Evolutionary conservation across 345 rosid species (phyloP), one percentile per base, ranked within the genome.

Genomic region (Lepidium africanum): DNA sequence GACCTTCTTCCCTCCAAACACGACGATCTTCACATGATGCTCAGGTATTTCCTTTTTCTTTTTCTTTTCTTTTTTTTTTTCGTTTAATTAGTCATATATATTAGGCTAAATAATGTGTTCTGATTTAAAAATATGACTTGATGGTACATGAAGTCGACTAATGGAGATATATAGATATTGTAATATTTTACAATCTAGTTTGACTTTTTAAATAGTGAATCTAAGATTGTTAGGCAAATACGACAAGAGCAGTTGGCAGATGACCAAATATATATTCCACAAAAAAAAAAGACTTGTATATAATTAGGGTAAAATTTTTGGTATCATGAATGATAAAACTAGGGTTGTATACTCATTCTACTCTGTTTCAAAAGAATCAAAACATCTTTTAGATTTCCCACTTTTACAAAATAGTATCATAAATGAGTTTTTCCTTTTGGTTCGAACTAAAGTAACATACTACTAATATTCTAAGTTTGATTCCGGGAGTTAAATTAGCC

Each of bases 21-120:
- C 9, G 99, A 94, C 58, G 96, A 89, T 73, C 85, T 67, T 54
- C 89, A 85, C 77, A 79, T 78, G 91, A 80, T 94, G 95, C 91
- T 91, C 52, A 85, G 99, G 99, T 21, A 62, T n/a, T n/a, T n/a
- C n/a, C n/a, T n/a, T n/a, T n/a, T n/a, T n/a, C n/a, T n/a, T n/a
- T n/a, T n/a, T n/a, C n/a, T n/a, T n/a, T n/a, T n/a, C n/a, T n/a
- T n/a, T n/a, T n/a, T n/a, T n/a, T n/a, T 15, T 47, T 4, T 3
- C n/a, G n/a, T 30, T 6, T 9, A 2, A 2, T 52, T 33, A 0
- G 3, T 11, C 5, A 49, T 10, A 21, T 10, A 9, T 5, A 5
- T 33, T n/a, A 32, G 30, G 37, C 47, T 27, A 52, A 41, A 21
- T 42, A 17, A 60, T 41, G 27, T 16, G 40, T 15, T 41, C n/a